Base-by-base conservation (phyloP, 2,329 filamentous ascomycete genomes). In the Epichloe sibirici region DNA sequence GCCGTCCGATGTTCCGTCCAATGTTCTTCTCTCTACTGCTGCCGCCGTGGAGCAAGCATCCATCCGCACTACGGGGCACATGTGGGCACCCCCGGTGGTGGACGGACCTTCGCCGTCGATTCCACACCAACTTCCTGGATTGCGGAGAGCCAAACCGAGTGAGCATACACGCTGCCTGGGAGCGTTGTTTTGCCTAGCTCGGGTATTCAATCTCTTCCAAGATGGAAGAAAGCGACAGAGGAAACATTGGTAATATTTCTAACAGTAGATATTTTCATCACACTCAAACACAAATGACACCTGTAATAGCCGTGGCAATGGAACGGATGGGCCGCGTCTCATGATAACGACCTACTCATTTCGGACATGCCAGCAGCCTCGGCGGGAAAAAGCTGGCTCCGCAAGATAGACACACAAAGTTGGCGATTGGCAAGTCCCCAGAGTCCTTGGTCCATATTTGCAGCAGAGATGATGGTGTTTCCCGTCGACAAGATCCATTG, bases 281-380 rank as follows among this genome's bases (percentile, higher is more conserved):
- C 23, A 35, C 25, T n/a, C 21, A 6, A 31, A 25, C 25, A 37
- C 44, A 34, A 34, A 13, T 37, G 38, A 43, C 49, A 37, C 56
- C 57, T 52, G 49, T 39, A 51, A 53, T 57, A 56, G 54, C 56
- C 55, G 54, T 51, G 37, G 39, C 40, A 45, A 28, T 45, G 52
- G 56, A 45, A 28, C 42, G 52, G 56, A 52, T 54, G 48, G 52
- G 55, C 56, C 50, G 56, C 52, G 48, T 56, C 47, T 52, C 43
- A 28, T 49, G 37, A 34, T 17, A 42, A 37, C 15, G 28, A 48
- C 50, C 50, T 48, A 46, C 50, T 42, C 38, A 44, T 48, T 40
- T 31, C 28, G 50, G 50, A 38, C 44, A 48, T 25, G n/a, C 17
- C 45, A 45, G 45, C 39, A 52, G 31, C 45, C 51, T 40, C 45